Evolutionary conservation across 139 green algal species (phyloP), one percentile per base, ranked within the genome.

Genomic region (Chlorella sp.): DNA sequence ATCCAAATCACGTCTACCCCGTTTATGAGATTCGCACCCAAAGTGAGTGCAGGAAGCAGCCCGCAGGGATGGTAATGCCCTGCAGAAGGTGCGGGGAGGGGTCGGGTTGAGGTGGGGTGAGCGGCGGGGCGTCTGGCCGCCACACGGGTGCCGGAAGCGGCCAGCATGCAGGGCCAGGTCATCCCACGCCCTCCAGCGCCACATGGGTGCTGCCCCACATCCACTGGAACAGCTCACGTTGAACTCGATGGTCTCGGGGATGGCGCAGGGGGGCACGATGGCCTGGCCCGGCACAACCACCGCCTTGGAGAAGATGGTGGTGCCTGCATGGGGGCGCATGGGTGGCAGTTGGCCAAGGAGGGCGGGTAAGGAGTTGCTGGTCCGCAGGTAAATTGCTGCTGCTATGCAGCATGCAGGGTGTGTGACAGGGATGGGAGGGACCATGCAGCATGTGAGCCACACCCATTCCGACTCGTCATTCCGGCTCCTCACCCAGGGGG

Each of bases 51-150:
- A 94, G 77, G 87, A 95, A 93, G 93, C 93, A 96, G 67, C 89
- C 90, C 28, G 92, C 93, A 32, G 88, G 91, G 89, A 96, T 96
- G n/a, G 82, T 84, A 58, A 96, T 82, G 80, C 93, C 93, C 54
- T 87, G 70, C 73, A 41, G 43, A 3, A n/a, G 44, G 8, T 9
- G 43, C 17, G 44, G 73, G 44, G 1, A 14, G 17, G n/a, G n/a
- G n/a, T n/a, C n/a, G n/a, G n/a, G n/a, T n/a, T n/a, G n/a, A n/a
- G n/a, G n/a, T n/a, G n/a, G n/a, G n/a, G n/a, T n/a, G n/a, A n/a
- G n/a, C n/a, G n/a, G n/a, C n/a, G n/a, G n/a, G n/a, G n/a, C n/a
- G n/a, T n/a, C n/a, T n/a, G n/a, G n/a, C n/a, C n/a, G n/a, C 19
- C 32, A 34, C 43, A 40, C 73, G 40, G 43, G n/a, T n/a, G n/a